Conservation (phyloP, 2,329 filamentous ascomycete species). For the Fusarium lateritium region DNA sequence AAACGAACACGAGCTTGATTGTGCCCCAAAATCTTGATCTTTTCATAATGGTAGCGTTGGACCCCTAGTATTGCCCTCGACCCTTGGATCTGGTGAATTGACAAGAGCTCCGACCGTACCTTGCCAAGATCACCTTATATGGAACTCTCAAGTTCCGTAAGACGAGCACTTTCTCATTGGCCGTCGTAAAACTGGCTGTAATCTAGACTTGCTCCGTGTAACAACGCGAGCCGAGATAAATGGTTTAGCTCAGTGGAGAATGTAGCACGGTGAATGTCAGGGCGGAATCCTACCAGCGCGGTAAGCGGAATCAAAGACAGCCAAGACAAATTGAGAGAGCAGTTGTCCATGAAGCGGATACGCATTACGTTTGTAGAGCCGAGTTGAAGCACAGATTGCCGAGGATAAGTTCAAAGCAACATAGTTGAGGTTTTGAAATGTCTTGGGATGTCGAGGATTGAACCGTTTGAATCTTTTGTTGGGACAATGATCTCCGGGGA, state of each 20-base stretch:
- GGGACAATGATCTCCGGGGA: too few species aligned
- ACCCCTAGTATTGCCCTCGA: not conserved
- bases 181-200: not conserved
- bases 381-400: constrained; percentile 6
- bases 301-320: constrained; percentile 22
- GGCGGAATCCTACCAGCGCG: constrained; percentile 21
- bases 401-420: constrained; percentile 12
- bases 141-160: constrained; percentile 21
- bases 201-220: constrained; percentile 16
- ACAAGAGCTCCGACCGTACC: not conserved
- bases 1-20: constrained; percentile 18
- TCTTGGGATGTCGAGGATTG: not conserved
- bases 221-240: constrained; percentile 3
- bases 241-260: constrained; percentile 35
- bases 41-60: not conserved
- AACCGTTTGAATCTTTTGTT: too few species aligned
- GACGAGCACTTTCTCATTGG: constrained; percentile 19
- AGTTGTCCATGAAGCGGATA: constrained; percentile 18
- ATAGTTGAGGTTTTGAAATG: not conserved
- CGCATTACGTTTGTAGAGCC: constrained; percentile 30
- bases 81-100: not conserved
- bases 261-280: constrained; percentile 5
- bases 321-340: constrained; percentile 8
- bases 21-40: not conserved
- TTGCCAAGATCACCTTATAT: constrained; percentile 18